phyloP scores from a whole-genome alignment of 2,329 filamentous ascomycete genomes.

The Aspergillus transmontanensis region DNA sequence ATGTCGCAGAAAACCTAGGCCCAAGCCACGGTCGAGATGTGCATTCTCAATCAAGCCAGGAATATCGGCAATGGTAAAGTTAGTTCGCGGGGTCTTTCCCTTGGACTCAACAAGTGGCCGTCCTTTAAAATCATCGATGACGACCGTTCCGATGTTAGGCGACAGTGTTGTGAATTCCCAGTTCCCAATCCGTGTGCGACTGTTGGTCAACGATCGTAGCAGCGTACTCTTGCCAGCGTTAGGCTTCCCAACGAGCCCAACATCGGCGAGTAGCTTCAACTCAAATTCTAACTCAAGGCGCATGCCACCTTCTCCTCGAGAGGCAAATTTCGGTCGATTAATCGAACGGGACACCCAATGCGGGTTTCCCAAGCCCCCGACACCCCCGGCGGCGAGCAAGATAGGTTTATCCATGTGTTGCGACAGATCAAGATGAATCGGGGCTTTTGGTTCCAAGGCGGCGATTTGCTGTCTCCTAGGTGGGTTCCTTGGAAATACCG shows the following conservation, averaged over 20 bases:
- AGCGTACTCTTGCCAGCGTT: slow-evolving; percentile 97
- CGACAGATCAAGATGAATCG: slow-evolving; percentile 73
- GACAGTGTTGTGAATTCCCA: slow-evolving; percentile 98
- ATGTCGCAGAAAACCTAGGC: slow-evolving; percentile 88
- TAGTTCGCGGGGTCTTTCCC: slow-evolving; percentile 63
- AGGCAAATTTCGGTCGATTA: slow-evolving; percentile 81
- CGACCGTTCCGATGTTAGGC: slow-evolving; percentile 93
- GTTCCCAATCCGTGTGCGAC: slow-evolving; percentile 82
- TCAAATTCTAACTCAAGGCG: slow-evolving; percentile 82
- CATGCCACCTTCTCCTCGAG: slow-evolving; percentile 78
- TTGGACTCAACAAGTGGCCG: slow-evolving; percentile 61
- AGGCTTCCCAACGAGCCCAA: slow-evolving; percentile 89
- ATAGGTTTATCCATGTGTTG: slow-evolving; percentile 80
- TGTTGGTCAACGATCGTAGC: slow-evolving; percentile 82
- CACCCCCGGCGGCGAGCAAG: slow-evolving; percentile 80
- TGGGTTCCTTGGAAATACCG: slow-evolving; percentile 60
- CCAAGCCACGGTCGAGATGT: slow-evolving; percentile 87
- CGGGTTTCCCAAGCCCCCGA: slow-evolving; percentile 90
- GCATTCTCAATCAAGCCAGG: slow-evolving; percentile 91
- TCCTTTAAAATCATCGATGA: slow-evolving; percentile 83
- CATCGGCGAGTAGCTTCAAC: slow-evolving; percentile 90
- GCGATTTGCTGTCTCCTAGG: slow-evolving; percentile 60
- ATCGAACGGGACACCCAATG: slow-evolving; percentile 82
- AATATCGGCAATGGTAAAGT: slow-evolving; percentile 94
- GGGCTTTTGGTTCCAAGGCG: slow-evolving; percentile 70